These are phyloP conservation scores for Daldinia childiae DNA, from an alignment of 495 filamentous ascomycete genomes.

Conservation along the genomic window DNA sequence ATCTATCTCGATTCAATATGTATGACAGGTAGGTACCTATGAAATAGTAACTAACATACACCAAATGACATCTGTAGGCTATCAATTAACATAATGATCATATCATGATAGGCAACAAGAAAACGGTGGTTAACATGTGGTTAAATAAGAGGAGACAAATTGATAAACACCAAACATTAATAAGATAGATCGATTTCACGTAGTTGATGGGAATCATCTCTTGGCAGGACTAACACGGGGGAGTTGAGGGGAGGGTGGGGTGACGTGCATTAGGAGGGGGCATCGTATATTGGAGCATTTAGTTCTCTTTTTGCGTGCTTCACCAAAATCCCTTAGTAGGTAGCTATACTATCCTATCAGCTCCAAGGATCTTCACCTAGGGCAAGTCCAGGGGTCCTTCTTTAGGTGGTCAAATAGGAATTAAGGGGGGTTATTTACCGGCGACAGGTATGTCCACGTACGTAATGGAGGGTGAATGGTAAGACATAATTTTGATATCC, in stretches of 20 bases:
- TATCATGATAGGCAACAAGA: too few relatives aligned
- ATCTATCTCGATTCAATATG: neutral
- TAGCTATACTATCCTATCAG: neutral
- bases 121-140: too few relatives aligned
- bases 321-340: neutral
- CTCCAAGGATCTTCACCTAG: neutral
- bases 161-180: neutral
- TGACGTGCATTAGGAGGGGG: neutral
- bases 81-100: too few relatives aligned
- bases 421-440: neutral
- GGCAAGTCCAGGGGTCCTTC: neutral
- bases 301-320: neutral
- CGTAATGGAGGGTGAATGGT: neutral
- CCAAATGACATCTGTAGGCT: neutral
- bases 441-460: neutral
- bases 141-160: neutral
- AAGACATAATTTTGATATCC: neutral
- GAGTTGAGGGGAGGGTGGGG: neutral
- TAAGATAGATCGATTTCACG: neutral
- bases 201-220: neutral
- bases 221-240: neutral
- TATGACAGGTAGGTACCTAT: too few relatives aligned
- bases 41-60: neutral
- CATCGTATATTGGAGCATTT: neutral
- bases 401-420: neutral